Conservation (phyloP, 768 basidiomycete genomes). For the Amylocystis lapponica region DNA sequence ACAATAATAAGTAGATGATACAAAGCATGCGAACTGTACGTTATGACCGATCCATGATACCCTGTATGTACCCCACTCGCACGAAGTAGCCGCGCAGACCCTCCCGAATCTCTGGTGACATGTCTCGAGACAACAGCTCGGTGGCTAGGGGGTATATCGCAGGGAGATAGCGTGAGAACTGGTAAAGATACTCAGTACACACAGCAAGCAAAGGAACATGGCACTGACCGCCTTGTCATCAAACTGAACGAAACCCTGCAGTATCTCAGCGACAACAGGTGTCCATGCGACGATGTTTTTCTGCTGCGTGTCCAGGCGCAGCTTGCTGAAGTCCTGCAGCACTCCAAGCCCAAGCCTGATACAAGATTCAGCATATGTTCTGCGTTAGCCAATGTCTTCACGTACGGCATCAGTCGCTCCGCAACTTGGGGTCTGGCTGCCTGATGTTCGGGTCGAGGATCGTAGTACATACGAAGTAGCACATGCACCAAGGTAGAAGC, state of each 20-base stretch:
- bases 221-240: slow-evolving; percentile 83
- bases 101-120: slow-evolving; percentile 77
- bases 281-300: slow-evolving; percentile 98
- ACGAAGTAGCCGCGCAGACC: slow-evolving; percentile 75
- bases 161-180: slow-evolving; percentile 88
- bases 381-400: slow-evolving; percentile 15
- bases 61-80: slow-evolving; percentile 53
- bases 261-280: slow-evolving; percentile 94
- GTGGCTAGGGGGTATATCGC: slow-evolving; percentile 88
- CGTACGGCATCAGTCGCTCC: slow-evolving; percentile 65
- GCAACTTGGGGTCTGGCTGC: slow-evolving; percentile 76
- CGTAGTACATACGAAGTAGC: slow-evolving; percentile 89
- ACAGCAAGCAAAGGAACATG: slow-evolving; percentile 25
- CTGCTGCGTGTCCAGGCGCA: slow-evolving; percentile 84
- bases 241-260: slow-evolving; percentile 85
- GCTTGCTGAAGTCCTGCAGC: slow-evolving; percentile 83
- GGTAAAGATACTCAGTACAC: slow-evolving; percentile 10
- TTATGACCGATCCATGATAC: slow-evolving; percentile 23
- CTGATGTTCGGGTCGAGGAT: slow-evolving; percentile 83
- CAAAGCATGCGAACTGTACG: slow-evolving; percentile 8
- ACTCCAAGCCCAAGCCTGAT: slow-evolving; percentile 89
- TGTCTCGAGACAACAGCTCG: slow-evolving; percentile 77
- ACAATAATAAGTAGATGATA: slow-evolving; percentile 14
- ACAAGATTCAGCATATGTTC: too few relatives aligned
- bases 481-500: slow-evolving; percentile 93